A percentile compares a stretch with the other conserved stretches of the same genome.
Conservation (phyloP, 768 basidiomycete genomes). For the Rhizopogon salebrosus region DNA sequence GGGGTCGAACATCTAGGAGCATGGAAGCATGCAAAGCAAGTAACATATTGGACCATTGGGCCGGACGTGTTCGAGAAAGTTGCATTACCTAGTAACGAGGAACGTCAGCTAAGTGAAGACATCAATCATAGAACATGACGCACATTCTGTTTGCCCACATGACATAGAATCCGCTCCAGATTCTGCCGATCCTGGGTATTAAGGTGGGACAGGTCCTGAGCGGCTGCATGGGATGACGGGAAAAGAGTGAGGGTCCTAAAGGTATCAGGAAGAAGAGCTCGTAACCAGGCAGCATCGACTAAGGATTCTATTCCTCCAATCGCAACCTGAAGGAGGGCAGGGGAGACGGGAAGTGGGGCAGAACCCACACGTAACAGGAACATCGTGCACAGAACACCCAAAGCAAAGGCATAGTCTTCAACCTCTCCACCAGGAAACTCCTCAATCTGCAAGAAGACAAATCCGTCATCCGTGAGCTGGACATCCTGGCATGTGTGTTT, state of each 20-base stretch:
- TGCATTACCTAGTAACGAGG: no score
- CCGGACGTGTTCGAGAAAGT: no score
- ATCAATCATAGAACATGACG: background rate
- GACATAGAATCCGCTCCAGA: background rate
- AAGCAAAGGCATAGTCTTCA: background rate
- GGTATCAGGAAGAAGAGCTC: no score
- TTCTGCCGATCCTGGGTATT: background rate
- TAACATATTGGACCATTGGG: no score
- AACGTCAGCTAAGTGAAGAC: no score
- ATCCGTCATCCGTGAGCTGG: background rate
- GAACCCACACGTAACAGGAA: background rate
- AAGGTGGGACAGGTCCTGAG: background rate
- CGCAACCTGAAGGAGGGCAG: background rate
- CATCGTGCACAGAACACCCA: background rate
- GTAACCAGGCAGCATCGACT: background rate
- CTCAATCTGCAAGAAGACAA: background rate
- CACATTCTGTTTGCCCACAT: no score
- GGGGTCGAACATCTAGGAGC: background rate
- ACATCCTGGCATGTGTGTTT: background rate
- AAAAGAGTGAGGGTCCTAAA: no score
- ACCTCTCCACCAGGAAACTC: background rate
- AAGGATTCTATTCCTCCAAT: background rate
- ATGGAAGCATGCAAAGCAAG: no score
- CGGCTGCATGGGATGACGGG: background rate
- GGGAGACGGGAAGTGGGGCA: background rate